Base-by-base conservation (phyloP, 139 green algal species). In the Chlamydomonas sphaeroides region DNA sequence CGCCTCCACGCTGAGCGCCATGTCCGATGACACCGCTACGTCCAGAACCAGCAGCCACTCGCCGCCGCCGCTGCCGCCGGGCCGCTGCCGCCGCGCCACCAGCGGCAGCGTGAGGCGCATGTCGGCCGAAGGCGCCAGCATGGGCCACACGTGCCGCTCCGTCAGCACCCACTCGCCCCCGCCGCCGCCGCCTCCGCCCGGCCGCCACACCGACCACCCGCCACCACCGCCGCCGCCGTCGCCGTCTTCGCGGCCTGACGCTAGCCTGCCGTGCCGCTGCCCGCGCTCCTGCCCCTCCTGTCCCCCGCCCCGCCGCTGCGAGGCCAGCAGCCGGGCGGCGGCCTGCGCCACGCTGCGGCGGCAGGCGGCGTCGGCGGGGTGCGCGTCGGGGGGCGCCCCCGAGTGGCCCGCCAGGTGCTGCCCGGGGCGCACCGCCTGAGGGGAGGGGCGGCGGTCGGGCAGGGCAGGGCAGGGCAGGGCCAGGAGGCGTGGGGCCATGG, bases 61-160 rank as follows among this genome's bases (percentile, higher is more conserved):
- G 49, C 56, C 51, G 20, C 32, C 17, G 70, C 70, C 33, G 5
- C 51, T 14, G 49, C 49, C 59, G n/a, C 28, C 59, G 20, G 11
- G 5, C 30, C 57, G 6, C 28, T 14, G 26, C 28, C 57, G 5
- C 30, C 57, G 57, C 28, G 26, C 26, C 57, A 30, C 26, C 57
- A 82, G 41, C 61, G 75, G 75, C 42, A 82, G 36, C n/a, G 59
- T 70, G 23, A 80, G 74, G 59, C 74, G 59, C n/a, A 80, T 80
- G n/a, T 80, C 74, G 39, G 74, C 10, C 11, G 74, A 80, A 21
- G 74, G 74, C 39, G 28, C 41, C 32, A 62, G 39, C 74, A 80
- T 70, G 41, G 35, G 14, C 74, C 61, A 70, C 18, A 38, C 41
- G 38, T 48, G 68, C 38, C 15, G 4, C 42, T 11, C 2, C 74